A percentile compares a stretch with the other conserved stretches of the same genome.
These are phyloP conservation scores for Limonium bicolor DNA, from an alignment of 148 eudicot species.

Conservation along the genomic window DNA sequence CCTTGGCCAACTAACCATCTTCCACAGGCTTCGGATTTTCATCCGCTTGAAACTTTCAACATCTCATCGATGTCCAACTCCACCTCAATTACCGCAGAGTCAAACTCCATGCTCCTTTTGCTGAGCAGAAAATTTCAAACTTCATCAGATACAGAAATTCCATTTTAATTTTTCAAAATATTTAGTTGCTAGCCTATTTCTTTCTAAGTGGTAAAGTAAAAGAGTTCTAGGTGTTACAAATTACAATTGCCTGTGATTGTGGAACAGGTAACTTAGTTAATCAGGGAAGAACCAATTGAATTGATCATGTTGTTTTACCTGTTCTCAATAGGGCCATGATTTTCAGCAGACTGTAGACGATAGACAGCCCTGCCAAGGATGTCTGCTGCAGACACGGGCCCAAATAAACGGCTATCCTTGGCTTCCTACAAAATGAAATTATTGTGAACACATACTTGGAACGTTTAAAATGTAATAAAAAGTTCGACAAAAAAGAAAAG, in stretches of 20 bases:
- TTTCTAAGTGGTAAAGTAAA: too few relatives aligned
- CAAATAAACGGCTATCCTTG: slow-evolving; percentile 20
- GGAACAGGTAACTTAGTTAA: too few relatives aligned
- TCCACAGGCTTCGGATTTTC: too few relatives aligned
- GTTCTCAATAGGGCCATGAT: slow-evolving; percentile 11
- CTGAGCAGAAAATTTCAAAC: background rate
- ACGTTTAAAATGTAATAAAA: slow-evolving; percentile 1
- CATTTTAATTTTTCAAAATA: too few relatives aligned
- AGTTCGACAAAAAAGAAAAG: too few relatives aligned
- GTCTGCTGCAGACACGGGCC: slow-evolving; percentile 8
- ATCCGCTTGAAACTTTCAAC: too few relatives aligned
- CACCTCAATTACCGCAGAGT: background rate
- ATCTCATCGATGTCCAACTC: slow-evolving; percentile 11
- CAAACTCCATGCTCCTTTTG: background rate
- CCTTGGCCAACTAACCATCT: too few relatives aligned
- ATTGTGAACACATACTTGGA: background rate
- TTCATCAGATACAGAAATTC: background rate
- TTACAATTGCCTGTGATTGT: too few relatives aligned
- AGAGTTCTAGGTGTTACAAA: too few relatives aligned
- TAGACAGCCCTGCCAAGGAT: slow-evolving; percentile 16
- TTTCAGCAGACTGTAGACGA: slow-evolving; percentile 8
- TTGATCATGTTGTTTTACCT: slow-evolving; percentile 2
- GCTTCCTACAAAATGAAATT: slow-evolving; percentile 11
- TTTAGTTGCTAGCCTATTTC: too few relatives aligned
- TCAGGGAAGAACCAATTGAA: background rate